Evolutionary conservation across 192 early-diverging fungal genomes (phyloP), one percentile per base, ranked within the genome.

Genomic region (Rhizophagus prolifer): DNA sequence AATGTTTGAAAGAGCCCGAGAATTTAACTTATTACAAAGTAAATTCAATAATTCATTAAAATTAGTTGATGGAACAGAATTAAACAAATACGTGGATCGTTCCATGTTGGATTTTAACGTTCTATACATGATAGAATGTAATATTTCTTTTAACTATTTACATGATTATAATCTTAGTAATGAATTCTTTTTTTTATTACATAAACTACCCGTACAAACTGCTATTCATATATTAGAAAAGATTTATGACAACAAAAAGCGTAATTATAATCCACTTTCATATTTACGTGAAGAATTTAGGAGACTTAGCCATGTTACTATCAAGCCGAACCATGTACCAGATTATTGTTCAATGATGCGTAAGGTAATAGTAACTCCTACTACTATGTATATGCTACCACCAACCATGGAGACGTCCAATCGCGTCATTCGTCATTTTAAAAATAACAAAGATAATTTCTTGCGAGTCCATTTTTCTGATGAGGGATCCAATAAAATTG

Each of bases 391-490:
- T 77, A 79, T 91, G 19, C 82, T 86, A 12, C 86, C 90, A 1
- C 90, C 89, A 0, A 83, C 87, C 0, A 81, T 91, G 28, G 93
- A 95, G 68, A 87, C 89, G 0, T 85, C 88, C 25, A 95, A 95
- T 78, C 87, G 94, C 16, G 84, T 93, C n/a, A 79, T 93, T 2
- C 88, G 92, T 5, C 81, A 90, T 26, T 91, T 85, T 80, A 62
- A 72, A 10, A 34, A 80, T 0, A 77, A 85, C 13, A 44, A 78
- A 13, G 85, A 92, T 31, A 82, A 87, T 12, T 95, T 95, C 63
- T 34, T 92, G 8, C 89, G 92, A 16, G 91, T 95, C 9, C 84
- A 86, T 25, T 94, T 93, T 73, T 75, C 78, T 14, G 91, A 93
- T 65, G 94, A 95, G 63, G 82, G 83, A 3, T 76, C 85, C 6